A percentile compares a stretch with the other conserved stretches of the same genome.
Evolutionary conservation across 148 eudicot species (phyloP).

Genomic region (Heliamphora exappendiculata): DNA sequence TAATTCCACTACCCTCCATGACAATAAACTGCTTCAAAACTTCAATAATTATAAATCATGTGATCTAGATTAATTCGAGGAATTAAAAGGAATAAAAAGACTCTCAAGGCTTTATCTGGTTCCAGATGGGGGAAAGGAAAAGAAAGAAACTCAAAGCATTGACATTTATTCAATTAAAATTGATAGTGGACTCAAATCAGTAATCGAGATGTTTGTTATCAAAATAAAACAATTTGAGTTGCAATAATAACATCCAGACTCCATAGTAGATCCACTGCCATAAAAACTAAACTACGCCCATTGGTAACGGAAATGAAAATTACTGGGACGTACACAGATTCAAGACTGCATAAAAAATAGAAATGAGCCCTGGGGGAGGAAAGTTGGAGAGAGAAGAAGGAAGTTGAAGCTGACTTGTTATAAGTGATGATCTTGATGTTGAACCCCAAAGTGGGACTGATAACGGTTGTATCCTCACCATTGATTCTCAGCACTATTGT

Average conservation of each 20-base stretch:
- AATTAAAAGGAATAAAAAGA: neutral
- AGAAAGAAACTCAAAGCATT: neutral
- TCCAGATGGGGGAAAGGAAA: neutral
- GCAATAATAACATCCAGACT: no score
- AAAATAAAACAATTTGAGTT: neutral
- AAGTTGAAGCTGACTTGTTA: slow-evolving; percentile 37
- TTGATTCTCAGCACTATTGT: slow-evolving; percentile 86
- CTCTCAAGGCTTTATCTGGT: neutral
- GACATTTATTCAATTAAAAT: neutral
- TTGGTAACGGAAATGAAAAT: no score
- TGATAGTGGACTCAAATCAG: neutral
- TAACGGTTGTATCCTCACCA: slow-evolving; percentile 90
- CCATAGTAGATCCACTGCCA: no score
- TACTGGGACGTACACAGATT: neutral
- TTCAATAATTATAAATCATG: neutral
- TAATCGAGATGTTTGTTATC: neutral
- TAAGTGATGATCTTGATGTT: slow-evolving; percentile 87
- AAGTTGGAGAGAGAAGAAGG: neutral
- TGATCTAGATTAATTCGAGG: neutral
- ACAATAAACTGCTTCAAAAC: neutral
- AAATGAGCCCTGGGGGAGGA: neutral
- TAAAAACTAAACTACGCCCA: no score
- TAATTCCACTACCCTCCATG: neutral
- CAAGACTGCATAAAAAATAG: neutral
- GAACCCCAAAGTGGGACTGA: slow-evolving; percentile 87